These are phyloP conservation scores for Obba rivulosa DNA, from an alignment of 768 basidiomycete genomes.

Conservation along the genomic window DNA sequence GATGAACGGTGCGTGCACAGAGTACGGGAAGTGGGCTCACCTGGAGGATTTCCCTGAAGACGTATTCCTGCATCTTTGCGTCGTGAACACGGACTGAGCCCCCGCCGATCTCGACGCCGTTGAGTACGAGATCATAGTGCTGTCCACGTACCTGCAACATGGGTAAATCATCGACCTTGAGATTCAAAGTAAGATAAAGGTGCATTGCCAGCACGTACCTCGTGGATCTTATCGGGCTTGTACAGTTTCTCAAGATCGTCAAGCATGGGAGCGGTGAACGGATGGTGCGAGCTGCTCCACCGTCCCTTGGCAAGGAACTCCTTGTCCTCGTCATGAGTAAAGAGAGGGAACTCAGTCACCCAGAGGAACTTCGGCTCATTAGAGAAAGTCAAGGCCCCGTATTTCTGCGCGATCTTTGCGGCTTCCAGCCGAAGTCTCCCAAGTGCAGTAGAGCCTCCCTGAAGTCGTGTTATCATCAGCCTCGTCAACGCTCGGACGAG, in stretches of 20 bases:
- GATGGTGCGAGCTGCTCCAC: conserved; percentile 93
- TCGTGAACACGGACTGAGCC: conserved; percentile 93
- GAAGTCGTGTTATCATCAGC: conserved; percentile 1
- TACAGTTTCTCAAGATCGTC: conserved; percentile 80
- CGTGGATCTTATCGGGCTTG: conserved; percentile 51
- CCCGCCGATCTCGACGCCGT: conserved; percentile 91
- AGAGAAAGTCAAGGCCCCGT: conserved; percentile 52
- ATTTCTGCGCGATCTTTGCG: conserved; percentile 57
- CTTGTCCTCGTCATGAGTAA: conserved; percentile 86
- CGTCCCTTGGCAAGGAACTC: conserved; percentile 78
- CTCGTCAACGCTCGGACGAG: background rate
- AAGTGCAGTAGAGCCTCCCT: conserved; percentile 86
- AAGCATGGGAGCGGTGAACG: conserved; percentile 94
- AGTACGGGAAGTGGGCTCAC: conserved; percentile 35
- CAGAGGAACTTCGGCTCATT: conserved; percentile 79
- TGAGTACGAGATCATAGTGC: conserved; percentile 93
- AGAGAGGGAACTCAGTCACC: conserved; percentile 95
- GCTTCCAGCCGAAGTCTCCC: conserved; percentile 67
- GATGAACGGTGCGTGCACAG: background rate
- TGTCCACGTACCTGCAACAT: conserved; percentile 75
- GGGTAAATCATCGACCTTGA: background rate
- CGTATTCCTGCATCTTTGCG: conserved; percentile 77
- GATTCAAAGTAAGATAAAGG: background rate
- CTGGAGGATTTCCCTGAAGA: conserved; percentile 73
- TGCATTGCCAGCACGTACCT: conserved; percentile 24